phyloP scores from a whole-genome alignment of 306 rosid species.

The Echinosophora koreensis region DNA sequence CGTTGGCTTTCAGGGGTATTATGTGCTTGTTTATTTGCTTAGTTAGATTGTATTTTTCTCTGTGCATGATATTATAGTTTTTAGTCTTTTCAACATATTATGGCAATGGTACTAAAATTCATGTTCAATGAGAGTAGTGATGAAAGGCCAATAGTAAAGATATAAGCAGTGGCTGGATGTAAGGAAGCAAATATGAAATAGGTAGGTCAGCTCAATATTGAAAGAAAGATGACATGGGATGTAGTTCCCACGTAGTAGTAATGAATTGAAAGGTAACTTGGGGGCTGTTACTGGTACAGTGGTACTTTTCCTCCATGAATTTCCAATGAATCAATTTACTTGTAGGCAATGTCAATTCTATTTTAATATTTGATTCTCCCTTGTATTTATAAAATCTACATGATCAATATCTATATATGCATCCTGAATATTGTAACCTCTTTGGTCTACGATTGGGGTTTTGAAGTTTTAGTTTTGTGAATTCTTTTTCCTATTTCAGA shows the following conservation, averaged over 20 bases:
- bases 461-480: conserved; percentile 33
- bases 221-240: conserved; percentile 18
- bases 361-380: conserved; percentile 30
- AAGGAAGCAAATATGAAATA: conserved; percentile 20
- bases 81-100: background rate
- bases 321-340: conserved; percentile 10
- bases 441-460: conserved; percentile 18
- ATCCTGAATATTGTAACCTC: conserved; percentile 35
- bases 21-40: conserved; percentile 23
- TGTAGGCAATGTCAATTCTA: conserved; percentile 34
- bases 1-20: no score
- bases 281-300: background rate
- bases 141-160: conserved; percentile 25
- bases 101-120: conserved; percentile 4
- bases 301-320: conserved; percentile 34
- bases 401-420: conserved; percentile 24
- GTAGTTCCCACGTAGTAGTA: conserved; percentile 38
- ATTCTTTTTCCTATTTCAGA: conserved; percentile 60
- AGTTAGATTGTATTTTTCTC: conserved; percentile 18
- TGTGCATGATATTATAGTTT: background rate
- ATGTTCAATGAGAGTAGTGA: conserved; percentile 18
- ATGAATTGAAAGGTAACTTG: conserved; percentile 4
- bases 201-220: conserved; percentile 30
- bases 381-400: conserved; percentile 18
- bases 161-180: conserved; percentile 10